These are phyloP conservation scores for Plasmodium gonderi DNA, from an alignment of 169 alveolate species.

Conservation along the genomic window DNA sequence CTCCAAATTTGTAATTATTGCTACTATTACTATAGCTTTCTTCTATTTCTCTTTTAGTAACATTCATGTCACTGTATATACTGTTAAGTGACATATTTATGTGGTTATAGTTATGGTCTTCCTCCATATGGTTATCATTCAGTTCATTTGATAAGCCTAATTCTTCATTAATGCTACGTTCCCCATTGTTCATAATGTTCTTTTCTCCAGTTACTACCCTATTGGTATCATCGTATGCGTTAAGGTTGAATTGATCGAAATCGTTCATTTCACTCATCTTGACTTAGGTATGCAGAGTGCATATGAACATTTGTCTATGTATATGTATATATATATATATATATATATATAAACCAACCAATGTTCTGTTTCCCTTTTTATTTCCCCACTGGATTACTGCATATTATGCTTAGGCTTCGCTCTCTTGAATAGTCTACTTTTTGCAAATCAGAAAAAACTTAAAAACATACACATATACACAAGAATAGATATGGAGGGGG, in stretches of 20 bases:
- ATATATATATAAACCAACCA: neutral
- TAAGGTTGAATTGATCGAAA: slow-evolving; percentile 37
- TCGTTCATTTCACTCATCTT: slow-evolving; percentile 60
- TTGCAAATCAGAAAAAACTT: too few relatives aligned
- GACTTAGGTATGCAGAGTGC: neutral
- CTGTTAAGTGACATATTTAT: slow-evolving; percentile 12
- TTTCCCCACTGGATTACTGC: too few relatives aligned
- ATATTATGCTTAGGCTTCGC: too few relatives aligned
- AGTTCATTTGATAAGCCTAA: slow-evolving; percentile 4
- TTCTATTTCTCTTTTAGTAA: slow-evolving; percentile 15
- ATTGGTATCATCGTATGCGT: slow-evolving; percentile 19
- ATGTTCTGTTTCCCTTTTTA: too few relatives aligned
- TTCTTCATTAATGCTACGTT: slow-evolving; percentile 4
- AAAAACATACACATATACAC: too few relatives aligned
- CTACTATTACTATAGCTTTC: neutral
- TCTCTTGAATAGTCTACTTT: too few relatives aligned
- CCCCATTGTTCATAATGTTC: neutral
- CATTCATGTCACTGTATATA: neutral
- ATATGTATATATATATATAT: neutral
- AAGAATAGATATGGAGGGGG: too few relatives aligned
- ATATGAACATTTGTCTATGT: neutral
- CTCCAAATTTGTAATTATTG: neutral
- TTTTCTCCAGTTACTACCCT: neutral
- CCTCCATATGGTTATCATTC: slow-evolving; percentile 15
- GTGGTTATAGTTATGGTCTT: neutral